phyloP scores from a whole-genome alignment of 805 yeast species.

The Saccharomyces cerevisiae region DNA sequence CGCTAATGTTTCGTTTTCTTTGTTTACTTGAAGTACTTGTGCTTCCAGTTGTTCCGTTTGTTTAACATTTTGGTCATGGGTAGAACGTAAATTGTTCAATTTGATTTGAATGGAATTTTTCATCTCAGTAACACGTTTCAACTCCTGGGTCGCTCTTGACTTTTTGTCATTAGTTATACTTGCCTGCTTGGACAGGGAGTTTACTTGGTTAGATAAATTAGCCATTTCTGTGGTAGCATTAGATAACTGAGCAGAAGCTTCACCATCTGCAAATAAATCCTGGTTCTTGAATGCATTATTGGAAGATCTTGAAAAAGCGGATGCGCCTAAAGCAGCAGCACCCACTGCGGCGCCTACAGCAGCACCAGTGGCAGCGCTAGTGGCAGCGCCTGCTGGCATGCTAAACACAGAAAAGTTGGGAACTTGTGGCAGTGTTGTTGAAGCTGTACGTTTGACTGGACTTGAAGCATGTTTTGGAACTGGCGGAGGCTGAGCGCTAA shows the following conservation, averaged over 20 bases:
- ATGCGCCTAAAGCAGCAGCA: conserved; percentile 16
- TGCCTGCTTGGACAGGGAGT: conserved; percentile 69
- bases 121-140: conserved; percentile 54
- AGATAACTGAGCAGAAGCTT: conserved; percentile 59
- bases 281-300: conserved; percentile 20
- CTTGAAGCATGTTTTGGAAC: conserved; percentile 33
- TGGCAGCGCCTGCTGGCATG: conserved; percentile 4
- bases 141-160: conserved; percentile 66
- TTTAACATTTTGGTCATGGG: conserved; percentile 71
- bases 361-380: conserved; percentile 8
- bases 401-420: conserved; percentile 25
- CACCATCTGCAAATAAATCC: conserved; percentile 52
- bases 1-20: conserved; percentile 60
- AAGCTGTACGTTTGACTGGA: conserved; percentile 36
- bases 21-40: conserved; percentile 47
- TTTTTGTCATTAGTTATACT: conserved; percentile 62
- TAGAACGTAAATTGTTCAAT: conserved; percentile 52
- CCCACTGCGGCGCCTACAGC: conserved; percentile 16
- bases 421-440: conserved; percentile 30
- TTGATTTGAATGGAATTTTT: conserved; percentile 70
- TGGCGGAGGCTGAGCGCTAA: conserved; percentile 23
- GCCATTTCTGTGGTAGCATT: conserved; percentile 81
- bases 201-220: conserved; percentile 75
- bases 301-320: conserved; percentile 9
- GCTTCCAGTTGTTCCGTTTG: conserved; percentile 68